These are phyloP conservation scores for Dipteronia dyeriana DNA, from an alignment of 345 rosid genomes.

Conservation along the genomic window DNA sequence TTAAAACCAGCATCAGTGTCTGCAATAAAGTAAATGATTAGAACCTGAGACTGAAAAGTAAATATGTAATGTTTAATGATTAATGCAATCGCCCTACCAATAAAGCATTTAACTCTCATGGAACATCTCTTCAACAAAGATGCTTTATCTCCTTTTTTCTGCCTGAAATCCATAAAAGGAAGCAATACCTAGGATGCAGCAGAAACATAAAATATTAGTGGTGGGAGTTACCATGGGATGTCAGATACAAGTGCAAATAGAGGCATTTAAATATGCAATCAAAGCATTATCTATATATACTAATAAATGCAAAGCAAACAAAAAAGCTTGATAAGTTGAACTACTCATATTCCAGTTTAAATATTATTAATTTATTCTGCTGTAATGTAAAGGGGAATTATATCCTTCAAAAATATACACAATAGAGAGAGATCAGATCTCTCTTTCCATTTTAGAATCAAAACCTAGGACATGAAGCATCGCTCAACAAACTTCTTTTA, in stretches of 20 bases:
- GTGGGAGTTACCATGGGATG: not conserved
- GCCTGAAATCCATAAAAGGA: conserved; percentile 65
- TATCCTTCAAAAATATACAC: not conserved
- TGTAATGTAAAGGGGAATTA: not conserved
- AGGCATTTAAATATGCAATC: not conserved
- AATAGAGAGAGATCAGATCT: not conserved
- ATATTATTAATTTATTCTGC: not conserved
- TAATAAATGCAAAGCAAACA: not conserved
- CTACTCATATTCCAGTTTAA: not conserved
- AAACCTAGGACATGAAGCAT: not conserved
- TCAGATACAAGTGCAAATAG: not conserved
- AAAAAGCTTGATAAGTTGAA: not conserved
- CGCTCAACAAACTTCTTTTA: not conserved
- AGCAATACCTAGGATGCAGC: conserved; percentile 42
- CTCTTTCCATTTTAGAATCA: not conserved
- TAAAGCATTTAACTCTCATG: conserved; percentile 67
- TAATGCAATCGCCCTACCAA: conserved; percentile 47
- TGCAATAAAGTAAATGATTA: conserved; percentile 26
- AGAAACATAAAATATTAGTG: conserved; percentile 7
- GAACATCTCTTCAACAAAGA: conserved; percentile 56
- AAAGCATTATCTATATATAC: not conserved
- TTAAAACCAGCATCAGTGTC: conserved; percentile 81
- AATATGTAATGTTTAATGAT: not conserved
- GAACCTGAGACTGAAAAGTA: not conserved
- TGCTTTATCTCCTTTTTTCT: conserved; percentile 51